Evolutionary conservation across 2,329 filamentous ascomycete genomes (phyloP).

Genomic region (Sporothrix inflata): DNA sequence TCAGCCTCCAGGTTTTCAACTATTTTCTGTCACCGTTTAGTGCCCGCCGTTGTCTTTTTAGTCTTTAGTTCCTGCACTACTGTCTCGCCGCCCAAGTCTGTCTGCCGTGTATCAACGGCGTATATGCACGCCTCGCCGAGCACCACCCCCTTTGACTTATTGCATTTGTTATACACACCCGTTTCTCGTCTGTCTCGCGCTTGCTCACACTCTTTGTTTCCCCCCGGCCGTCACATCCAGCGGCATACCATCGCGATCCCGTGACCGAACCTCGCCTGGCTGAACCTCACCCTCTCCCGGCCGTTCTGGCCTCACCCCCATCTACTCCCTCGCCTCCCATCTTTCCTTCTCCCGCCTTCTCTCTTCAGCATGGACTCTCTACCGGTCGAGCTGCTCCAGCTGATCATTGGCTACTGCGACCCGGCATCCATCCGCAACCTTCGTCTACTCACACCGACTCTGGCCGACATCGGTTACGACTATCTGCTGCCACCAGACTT

Average conservation of each 20-base stretch:
- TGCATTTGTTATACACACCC: neutral
- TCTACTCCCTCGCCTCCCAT: neutral
- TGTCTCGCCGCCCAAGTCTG: neutral
- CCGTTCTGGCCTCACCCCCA: neutral
- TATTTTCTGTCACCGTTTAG: neutral
- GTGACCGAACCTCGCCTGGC: slow-evolving; percentile 23
- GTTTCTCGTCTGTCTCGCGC: neutral
- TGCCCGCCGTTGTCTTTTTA: neutral
- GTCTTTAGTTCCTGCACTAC: neutral
- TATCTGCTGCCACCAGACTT: slow-evolving; percentile 49
- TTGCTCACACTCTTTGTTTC: neutral
- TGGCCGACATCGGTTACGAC: slow-evolving; percentile 49
- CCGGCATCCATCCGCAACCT: slow-evolving; percentile 46
- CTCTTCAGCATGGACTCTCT: slow-evolving; percentile 37
- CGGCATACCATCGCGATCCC: slow-evolving; percentile 16
- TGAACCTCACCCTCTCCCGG: neutral
- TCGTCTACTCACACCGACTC: slow-evolving; percentile 45
- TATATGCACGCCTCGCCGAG: slow-evolving; percentile 1
- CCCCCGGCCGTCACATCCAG: neutral
- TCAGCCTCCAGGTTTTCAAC: neutral
- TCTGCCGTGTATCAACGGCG: neutral
- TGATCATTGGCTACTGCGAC: slow-evolving; percentile 50
- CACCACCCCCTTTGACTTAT: neutral
- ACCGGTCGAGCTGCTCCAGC: slow-evolving; percentile 40
- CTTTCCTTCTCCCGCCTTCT: neutral